Percentiles rank a stretch among this genome's conserved stretches.
Conservation (phyloP, 2,329 filamentous ascomycete species). For the Ceratocystis papillata region DNA sequence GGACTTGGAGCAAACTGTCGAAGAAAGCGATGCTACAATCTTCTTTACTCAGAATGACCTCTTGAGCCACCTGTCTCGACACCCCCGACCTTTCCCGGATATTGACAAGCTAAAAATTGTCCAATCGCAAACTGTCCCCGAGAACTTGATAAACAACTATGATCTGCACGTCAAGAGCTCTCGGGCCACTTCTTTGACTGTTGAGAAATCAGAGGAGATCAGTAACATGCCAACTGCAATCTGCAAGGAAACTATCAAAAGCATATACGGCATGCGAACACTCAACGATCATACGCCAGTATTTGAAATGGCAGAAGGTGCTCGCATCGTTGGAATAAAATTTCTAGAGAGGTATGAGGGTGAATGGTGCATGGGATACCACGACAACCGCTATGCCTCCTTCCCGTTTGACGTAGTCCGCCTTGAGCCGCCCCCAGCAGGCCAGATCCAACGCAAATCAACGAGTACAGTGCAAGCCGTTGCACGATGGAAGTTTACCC, state of each 20-base stretch:
- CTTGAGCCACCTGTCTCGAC: slow-evolving; percentile 43
- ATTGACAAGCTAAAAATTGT: slow-evolving; percentile 41
- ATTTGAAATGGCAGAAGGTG: slow-evolving; percentile 40
- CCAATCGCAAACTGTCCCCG: slow-evolving; percentile 36
- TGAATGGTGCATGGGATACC: slow-evolving; percentile 49
- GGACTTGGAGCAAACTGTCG: slow-evolving; percentile 38
- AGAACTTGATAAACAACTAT: slow-evolving; percentile 39
- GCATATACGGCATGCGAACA: slow-evolving; percentile 38
- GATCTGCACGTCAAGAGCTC: slow-evolving; percentile 41
- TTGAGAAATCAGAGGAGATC: slow-evolving; percentile 35
- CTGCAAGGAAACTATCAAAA: slow-evolving; percentile 39
- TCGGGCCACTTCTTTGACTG: slow-evolving; percentile 35
- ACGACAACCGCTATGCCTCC: slow-evolving; percentile 42
- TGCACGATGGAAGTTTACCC: slow-evolving; percentile 44
- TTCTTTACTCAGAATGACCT: slow-evolving; percentile 45
- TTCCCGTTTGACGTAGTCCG: slow-evolving; percentile 41
- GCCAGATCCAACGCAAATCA: slow-evolving; percentile 37
- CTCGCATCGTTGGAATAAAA: slow-evolving; percentile 40
- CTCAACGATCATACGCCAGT: slow-evolving; percentile 38
- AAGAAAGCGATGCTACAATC: slow-evolving; percentile 46
- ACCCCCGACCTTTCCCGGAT: slow-evolving; percentile 42
- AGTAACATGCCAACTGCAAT: slow-evolving; percentile 36
- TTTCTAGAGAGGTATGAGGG: slow-evolving; percentile 44
- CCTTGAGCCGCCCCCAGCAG: slow-evolving; percentile 38
- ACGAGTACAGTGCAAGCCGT: slow-evolving; percentile 40